Evolutionary conservation across 2,329 filamentous ascomycete genomes (phyloP).

Genomic region (Cercospora brassicicola): DNA sequence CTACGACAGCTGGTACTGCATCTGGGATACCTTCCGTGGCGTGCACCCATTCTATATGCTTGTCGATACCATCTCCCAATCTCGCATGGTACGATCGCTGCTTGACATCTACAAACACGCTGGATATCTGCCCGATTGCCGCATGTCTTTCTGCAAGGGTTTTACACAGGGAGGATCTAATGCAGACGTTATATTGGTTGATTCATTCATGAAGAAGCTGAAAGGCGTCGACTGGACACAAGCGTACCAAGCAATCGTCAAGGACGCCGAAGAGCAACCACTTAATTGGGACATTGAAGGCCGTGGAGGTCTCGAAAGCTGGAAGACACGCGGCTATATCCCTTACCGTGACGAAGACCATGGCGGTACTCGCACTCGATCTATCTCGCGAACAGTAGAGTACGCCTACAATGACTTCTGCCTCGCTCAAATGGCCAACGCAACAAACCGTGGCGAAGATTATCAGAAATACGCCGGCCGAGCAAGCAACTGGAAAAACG

Average conservation of each 20-base stretch:
- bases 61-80: conserved; percentile 63
- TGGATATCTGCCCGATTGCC: conserved; percentile 72
- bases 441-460: conserved; percentile 56
- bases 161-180: conserved; percentile 74
- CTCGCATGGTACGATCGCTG: conserved; percentile 66
- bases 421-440: conserved; percentile 62
- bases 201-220: conserved; percentile 66
- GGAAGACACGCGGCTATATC: conserved; percentile 44
- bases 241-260: conserved; percentile 36
- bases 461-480: conserved; percentile 57
- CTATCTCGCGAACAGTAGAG: conserved; percentile 45
- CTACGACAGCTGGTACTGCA: conserved; percentile 58
- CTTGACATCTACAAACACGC: conserved; percentile 69
- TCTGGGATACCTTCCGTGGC: conserved; percentile 49
- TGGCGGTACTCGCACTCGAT: conserved; percentile 58
- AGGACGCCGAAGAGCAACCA: conserved; percentile 36
- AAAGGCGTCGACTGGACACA: conserved; percentile 45
- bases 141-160: conserved; percentile 71
- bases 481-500: conserved; percentile 62
- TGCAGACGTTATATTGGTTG: conserved; percentile 68
- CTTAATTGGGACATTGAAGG: conserved; percentile 40
- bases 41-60: conserved; percentile 67
- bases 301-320: conserved; percentile 44
- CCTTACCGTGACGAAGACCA: conserved; percentile 50
- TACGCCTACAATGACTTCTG: conserved; percentile 70